These are phyloP conservation scores for Penicillium alfredii DNA, from an alignment of 495 filamentous ascomycete genomes.

Conservation along the genomic window DNA sequence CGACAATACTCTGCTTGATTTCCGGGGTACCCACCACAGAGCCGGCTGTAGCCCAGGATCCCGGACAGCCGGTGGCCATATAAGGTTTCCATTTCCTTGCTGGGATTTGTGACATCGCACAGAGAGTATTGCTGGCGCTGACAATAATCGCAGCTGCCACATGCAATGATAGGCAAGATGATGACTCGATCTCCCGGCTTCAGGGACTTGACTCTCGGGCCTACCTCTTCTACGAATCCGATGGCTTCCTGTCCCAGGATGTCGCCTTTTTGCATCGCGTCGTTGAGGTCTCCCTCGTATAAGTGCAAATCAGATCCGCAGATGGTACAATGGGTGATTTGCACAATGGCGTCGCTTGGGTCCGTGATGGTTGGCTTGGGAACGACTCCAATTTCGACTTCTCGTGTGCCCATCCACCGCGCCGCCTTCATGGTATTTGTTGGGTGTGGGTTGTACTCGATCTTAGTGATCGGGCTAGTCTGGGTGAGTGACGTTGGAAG, in stretches of 20 bases:
- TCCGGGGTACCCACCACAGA: conserved; percentile 71
- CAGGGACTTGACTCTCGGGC: conserved; percentile 21
- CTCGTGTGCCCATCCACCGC: conserved; percentile 21
- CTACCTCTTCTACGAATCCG: conserved; percentile 32
- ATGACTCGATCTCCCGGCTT: conserved; percentile 33
- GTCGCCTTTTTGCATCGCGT: conserved; percentile 52
- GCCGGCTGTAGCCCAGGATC: conserved; percentile 29
- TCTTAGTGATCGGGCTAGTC: conserved; percentile 8
- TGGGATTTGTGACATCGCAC: conserved; percentile 65
- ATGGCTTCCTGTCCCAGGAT: conserved; percentile 49
- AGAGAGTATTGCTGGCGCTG: conserved; percentile 47
- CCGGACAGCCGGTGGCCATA: conserved; percentile 37
- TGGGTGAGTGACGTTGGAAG: no score
- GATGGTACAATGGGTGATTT: conserved; percentile 30
- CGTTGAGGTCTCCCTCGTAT: conserved; percentile 22
- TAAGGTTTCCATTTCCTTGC: conserved; percentile 54
- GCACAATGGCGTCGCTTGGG: conserved; percentile 29
- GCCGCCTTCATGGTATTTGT: conserved; percentile 28
- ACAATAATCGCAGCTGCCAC: conserved; percentile 40
- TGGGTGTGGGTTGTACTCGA: conserved; percentile 19
- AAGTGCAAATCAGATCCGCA: conserved; percentile 30
- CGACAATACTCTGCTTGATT: conserved; percentile 40
- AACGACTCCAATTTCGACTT: conserved; percentile 19
- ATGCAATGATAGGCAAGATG: conserved; percentile 56
- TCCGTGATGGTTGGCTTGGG: conserved; percentile 27